Conservation (phyloP, 1,284 basidiomycete genomes). For the Agroathelia rolfsii region DNA sequence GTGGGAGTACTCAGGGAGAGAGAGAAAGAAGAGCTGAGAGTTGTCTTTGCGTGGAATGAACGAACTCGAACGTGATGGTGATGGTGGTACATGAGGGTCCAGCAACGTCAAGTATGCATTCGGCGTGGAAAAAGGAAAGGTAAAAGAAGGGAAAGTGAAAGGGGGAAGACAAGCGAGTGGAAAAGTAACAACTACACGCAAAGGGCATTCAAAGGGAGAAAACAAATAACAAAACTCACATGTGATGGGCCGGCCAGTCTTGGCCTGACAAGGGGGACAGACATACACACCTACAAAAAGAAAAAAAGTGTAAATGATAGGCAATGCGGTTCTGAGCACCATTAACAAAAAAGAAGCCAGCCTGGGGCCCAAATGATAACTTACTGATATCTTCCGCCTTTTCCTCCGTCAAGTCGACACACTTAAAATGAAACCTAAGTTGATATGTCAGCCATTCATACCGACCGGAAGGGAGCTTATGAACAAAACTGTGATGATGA, state of each 20-base stretch:
- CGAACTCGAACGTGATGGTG: too few species aligned
- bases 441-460: conserved; percentile 5
- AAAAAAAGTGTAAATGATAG: conserved; percentile 11
- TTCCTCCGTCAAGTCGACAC: conserved; percentile 46
- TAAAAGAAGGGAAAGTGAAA: conserved; percentile 24
- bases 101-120: conserved; percentile 7
- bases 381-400: conserved; percentile 70
- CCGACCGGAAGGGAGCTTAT: conserved; percentile 4
- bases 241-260: conserved; percentile 56
- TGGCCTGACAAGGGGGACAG: conserved; percentile 56
- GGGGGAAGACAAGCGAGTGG: conserved; percentile 25
- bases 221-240: conserved; percentile 56
- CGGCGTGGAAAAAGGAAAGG: conserved; percentile 15
- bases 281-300: conserved; percentile 49
- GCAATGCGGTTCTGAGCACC: conserved; percentile 6
- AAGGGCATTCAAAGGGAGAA: conserved; percentile 14
- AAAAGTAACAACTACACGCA: conserved; percentile 14
- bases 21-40: too few species aligned
- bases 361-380: conserved; percentile 20
- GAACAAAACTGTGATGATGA: conserved; percentile 2
- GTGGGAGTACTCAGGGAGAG: too few species aligned
- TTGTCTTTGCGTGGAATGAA: too few species aligned
- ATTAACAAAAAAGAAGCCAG: conserved; percentile 5
- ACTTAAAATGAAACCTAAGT: conserved; percentile 67
- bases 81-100: too few species aligned